Evolutionary conservation across 1,139 yeast species (phyloP), one percentile per base, ranked within the genome.

Genomic region (Pneumocystis wakefieldiae): DNA sequence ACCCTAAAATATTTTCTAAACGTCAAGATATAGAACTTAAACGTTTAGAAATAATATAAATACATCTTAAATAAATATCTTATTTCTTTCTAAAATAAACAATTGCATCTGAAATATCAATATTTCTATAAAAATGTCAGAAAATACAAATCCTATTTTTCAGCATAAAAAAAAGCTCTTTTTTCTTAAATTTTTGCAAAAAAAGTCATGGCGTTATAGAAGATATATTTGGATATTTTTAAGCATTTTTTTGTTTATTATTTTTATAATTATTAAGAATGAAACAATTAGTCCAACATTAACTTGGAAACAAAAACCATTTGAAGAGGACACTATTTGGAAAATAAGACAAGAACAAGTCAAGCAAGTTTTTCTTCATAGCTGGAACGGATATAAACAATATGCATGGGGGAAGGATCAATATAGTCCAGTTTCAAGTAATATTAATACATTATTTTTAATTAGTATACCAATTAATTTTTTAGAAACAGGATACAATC

Each of bases 391-490:
- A 62, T 91, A 91, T 70, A 83, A 82, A 62, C 75, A 78, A 62
- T 79, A 86, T 69, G 97, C 88, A 0, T 90, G 95, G 94, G 97
- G 97, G 2, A 77, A 76, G 65, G 95, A 87, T 69, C 80, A 82
- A 2, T 87, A 84, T 70, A 75, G 76, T 36, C 88, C 97, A 0
- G 72, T 86, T 24, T 73, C 80, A 15, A 48, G 55, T 48, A 24
- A 10, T 24, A 48, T 48, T 48, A 19, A 4, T 24, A 48, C 17
- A 39, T 48, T 48, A 8, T 48, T 48, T 37, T 37, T 37, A 17
- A 42, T 48, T 24, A 48, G 6, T 24, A 48, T 48, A 12, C 28
- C 10, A 48, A 24, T 24, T 10, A 48, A 12, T 14, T 48, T 24
- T 12, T 48, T 48, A 48, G 81, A 83, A 63, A 73, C 70, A 1